A percentile compares a stretch with the other conserved stretches of the same genome.
These are phyloP conservation scores for Geranium rotundifolium DNA, from an alignment of 345 rosid species.

Conservation along the genomic window DNA sequence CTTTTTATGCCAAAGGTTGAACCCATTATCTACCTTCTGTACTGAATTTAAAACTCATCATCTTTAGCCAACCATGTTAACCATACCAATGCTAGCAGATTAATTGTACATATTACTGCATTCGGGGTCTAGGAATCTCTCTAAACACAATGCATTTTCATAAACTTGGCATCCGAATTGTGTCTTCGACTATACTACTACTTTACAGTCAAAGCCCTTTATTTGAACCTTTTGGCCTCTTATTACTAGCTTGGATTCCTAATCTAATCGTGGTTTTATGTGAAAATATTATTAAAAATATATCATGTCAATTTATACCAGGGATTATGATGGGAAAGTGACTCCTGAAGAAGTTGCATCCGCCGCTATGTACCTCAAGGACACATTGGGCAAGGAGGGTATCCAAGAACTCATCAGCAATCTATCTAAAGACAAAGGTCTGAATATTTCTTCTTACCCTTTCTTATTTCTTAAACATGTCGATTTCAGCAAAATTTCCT, in stretches of 20 bases:
- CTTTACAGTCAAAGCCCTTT: no score
- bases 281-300: no score
- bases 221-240: not conserved
- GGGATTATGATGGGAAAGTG: conserved; percentile 92
- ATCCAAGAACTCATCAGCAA: conserved; percentile 77
- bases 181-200: no score
- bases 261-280: not conserved
- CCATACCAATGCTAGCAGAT: no score
- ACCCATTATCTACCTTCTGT: no score
- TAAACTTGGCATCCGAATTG: no score
- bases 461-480: not conserved
- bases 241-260: not conserved
- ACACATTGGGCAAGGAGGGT: conserved; percentile 80
- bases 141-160: no score
- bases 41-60: no score
- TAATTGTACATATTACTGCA: no score
- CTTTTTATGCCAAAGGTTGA: no score
- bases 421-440: conserved; percentile 85
- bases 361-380: conserved; percentile 74
- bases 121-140: no score
- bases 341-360: conserved; percentile 90
- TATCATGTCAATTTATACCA: conserved; percentile 14
- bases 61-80: no score
- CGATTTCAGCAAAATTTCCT: not conserved
- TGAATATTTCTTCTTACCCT: not conserved